These are phyloP conservation scores for Lactarius hengduanensis DNA, from an alignment of 768 basidiomycete species.

Conservation along the genomic window DNA sequence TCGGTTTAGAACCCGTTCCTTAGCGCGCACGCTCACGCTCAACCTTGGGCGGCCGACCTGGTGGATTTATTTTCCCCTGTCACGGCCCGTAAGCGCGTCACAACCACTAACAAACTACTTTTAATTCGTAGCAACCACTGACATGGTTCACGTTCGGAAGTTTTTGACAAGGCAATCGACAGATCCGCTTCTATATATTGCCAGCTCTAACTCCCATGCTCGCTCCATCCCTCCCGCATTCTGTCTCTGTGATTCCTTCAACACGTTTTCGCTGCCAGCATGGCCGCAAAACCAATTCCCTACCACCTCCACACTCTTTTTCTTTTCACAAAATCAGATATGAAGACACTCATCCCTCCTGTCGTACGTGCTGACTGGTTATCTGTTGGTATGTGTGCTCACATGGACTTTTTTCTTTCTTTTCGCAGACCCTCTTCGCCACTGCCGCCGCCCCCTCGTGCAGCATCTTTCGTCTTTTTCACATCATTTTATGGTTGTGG, in stretches of 20 bases:
- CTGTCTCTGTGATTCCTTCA: not conserved
- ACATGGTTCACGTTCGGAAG: not conserved
- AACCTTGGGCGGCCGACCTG: not conserved
- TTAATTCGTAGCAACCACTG: slow-evolving; percentile 8
- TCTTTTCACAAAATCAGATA: slow-evolving; percentile 33
- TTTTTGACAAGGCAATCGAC: not conserved
- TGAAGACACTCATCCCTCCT: slow-evolving; percentile 32
- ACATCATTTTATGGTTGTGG: slow-evolving; percentile 35
- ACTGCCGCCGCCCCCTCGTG: slow-evolving; percentile 24
- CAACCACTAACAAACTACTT: not conserved
- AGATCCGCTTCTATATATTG: not conserved
- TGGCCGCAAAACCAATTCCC: slow-evolving; percentile 1
- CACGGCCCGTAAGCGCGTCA: not conserved
- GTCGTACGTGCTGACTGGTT: slow-evolving; percentile 25
- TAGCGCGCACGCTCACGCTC: not conserved
- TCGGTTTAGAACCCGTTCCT: slow-evolving; percentile 1
- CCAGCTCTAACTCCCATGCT: not conserved
- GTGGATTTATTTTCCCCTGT: not conserved
- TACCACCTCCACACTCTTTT: slow-evolving; percentile 28
- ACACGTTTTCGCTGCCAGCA: not conserved
- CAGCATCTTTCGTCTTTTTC: slow-evolving; percentile 17
- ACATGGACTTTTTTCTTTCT: not conserved
- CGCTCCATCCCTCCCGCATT: not conserved
- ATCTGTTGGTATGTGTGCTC: not conserved
- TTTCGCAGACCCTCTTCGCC: slow-evolving; percentile 25